Percentiles rank a stretch among this genome's conserved stretches.
Conservation (phyloP, 2,329 filamentous ascomycete species). For the Clonostachys byssicola region DNA sequence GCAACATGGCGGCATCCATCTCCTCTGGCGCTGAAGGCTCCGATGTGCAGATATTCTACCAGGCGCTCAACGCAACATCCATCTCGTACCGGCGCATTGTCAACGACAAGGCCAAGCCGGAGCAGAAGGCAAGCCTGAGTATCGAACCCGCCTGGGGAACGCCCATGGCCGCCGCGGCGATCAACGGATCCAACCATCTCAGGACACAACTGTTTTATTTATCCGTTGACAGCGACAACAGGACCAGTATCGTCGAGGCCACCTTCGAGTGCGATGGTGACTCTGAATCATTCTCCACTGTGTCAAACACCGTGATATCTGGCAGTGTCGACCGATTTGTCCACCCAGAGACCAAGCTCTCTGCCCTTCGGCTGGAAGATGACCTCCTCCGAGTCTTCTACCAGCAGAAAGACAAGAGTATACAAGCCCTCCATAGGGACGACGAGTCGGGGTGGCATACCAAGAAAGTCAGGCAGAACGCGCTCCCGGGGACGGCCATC, state of each 20-base stretch:
- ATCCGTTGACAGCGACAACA: conserved; percentile 2
- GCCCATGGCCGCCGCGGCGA: conserved; percentile 8
- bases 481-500: conserved; percentile 5
- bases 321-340: conserved; percentile 5
- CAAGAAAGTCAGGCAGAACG: conserved; percentile 3
- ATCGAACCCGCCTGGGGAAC: conserved; percentile 11
- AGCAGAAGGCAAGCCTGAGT: conserved; percentile 6
- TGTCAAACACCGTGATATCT: conserved; percentile 10
- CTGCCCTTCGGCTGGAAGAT: conserved; percentile 6
- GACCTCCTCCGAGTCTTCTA: conserved; percentile 8
- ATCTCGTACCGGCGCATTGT: conserved; percentile 9
- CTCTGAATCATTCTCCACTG: conserved; percentile 3
- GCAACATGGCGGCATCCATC: conserved; percentile 5
- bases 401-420: conserved; percentile 6
- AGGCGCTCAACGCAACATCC: conserved; percentile 8
- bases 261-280: conserved; percentile 7
- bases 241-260: conserved; percentile 8
- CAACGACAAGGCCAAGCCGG: conserved; percentile 3
- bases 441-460: background rate
- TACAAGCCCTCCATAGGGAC: conserved; percentile 6
- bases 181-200: conserved; percentile 2
- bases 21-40: conserved; percentile 1
- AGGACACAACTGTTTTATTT: conserved; percentile 9
- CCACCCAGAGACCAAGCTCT: conserved; percentile 8
- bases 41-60: conserved; percentile 12